Evolutionary conservation across 176 grass and related monocot genomes (phyloP).

Genomic region (Themeda triandra): DNA sequence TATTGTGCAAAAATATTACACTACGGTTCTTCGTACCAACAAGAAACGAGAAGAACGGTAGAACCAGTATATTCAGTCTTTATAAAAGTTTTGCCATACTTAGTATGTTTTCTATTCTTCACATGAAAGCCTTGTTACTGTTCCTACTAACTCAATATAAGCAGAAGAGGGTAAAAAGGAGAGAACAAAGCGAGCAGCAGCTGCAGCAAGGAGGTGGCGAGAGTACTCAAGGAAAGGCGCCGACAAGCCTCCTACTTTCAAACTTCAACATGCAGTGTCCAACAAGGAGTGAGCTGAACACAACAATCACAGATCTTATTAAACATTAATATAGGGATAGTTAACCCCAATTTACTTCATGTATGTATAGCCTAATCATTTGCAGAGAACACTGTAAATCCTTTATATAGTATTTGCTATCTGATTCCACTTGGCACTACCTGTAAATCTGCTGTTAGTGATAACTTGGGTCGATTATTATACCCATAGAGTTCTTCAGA

Average conservation of each 20-base stretch:
- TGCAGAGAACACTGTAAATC: no score
- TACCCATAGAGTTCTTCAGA: no score
- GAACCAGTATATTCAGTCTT: not conserved
- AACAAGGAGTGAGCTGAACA: conserved; percentile 47
- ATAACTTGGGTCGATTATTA: no score
- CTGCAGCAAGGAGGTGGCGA: conserved; percentile 83
- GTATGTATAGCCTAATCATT: no score
- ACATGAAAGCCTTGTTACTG: not conserved
- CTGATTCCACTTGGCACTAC: no score
- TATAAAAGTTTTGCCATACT: not conserved
- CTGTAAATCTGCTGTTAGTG: no score
- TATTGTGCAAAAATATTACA: no score
- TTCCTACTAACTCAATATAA: not conserved
- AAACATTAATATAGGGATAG: no score
- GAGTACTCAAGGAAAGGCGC: conserved; percentile 92
- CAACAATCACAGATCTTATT: not conserved
- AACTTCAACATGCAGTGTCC: conserved; percentile 77
- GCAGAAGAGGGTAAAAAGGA: conserved; percentile 75
- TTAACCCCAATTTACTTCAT: no score
- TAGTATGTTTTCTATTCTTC: not conserved
- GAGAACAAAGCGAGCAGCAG: conserved; percentile 68
- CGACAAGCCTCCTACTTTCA: conserved; percentile 63
- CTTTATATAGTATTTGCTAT: no score
- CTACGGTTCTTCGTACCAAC: no score
- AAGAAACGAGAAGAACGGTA: conserved; percentile 62